Base-by-base conservation (phyloP, 2,329 filamentous ascomycete genomes). In the Bipolaris oryzae region DNA sequence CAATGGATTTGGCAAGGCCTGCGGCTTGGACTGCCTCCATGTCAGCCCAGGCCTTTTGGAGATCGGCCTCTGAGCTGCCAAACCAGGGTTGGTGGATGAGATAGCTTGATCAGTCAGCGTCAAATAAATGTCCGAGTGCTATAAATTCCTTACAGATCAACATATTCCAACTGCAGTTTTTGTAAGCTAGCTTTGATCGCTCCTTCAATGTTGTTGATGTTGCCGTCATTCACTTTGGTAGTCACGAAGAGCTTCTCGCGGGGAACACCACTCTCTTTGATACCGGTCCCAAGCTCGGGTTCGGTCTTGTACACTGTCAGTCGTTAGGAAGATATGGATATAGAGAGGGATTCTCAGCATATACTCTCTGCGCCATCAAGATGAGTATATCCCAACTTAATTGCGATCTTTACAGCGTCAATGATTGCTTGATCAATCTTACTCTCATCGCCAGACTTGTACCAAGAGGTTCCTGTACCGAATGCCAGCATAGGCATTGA, bases 361-460 rank as follows among this genome's bases (percentile, higher is more conserved):
- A 55, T 71, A 87, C 87, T 77, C 79, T 93, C 87, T 18, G 90
- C 90, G 41, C 89, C 86, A 73, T 94, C 90, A 3, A 93, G 80
- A 69, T 93, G 89, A 55, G 82, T 81, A 74, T 87, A 92, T 21
- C 88, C 89, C n/a, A 85, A 75, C 52, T 84, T 82, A 66, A 92
- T 88, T 31, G 90, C 89, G 61, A 78, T 82, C 54, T 88, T 84
- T 42, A 83, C 78, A 0, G 78, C 75, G 49, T 87, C 84, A 13
- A 87, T 79, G 47, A 82, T 77, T 5, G 81, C 79, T 53, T 86
- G 77, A 62, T 91, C 86, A 39, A 87, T 77, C 44, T 81, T 77
- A 45, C 74, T 71, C 57, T 82, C 79, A 7, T 80, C 76, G 2
- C 77, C 76, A 3, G 72, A 72, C 64, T 84, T 84, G 71, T 84